Base-by-base conservation (phyloP, 805 yeast species). In the Sungouiella thailandica region DNA sequence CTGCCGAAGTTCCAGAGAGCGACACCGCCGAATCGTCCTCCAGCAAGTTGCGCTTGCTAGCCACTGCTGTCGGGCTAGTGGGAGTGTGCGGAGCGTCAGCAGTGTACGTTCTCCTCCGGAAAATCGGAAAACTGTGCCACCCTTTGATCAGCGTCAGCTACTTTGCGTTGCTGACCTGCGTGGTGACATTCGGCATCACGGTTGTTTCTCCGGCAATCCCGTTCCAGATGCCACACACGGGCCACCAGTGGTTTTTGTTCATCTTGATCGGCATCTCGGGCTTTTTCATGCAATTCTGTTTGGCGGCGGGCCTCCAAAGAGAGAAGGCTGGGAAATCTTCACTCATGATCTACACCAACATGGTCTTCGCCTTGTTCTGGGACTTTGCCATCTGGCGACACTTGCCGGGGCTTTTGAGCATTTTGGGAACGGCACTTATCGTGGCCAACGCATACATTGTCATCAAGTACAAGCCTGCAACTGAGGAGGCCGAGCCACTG, bases 271-370 rank as follows among this genome's bases (percentile, higher is more conserved):
- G 96, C 2, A 40, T 81, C 2, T 70, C 83, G 34, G 97, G 97
- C 0, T 89, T 88, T 57, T 59, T 78, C 39, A 83, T 82, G 80
- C 96, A 89, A 55, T 80, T 78, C 49, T 61, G 80, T 23, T 58
- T 84, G 30, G 84, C 96, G 0, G 77, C 85, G 7, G 96, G 96
- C 1, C 72, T 88, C 32, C 95, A 86, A 54, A 66, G 85, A 35
- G 95, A 84, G 42, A 64, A 66, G 33, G 94, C 96, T 0, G 78
- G 87, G 4, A 70, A 83, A 36, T 85, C 88, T 0, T 70, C 89
- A 9, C 69, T 84, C 40, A 79, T 86, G 76, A 62, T 74, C 2
- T 89, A 89, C 53, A 70, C 88, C 2, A 85, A 80, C 50, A 71
- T 88, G 68, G 61, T 88, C 2, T 86, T 81, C 60, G 90, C 96